Percentiles rank a stretch among this genome's conserved stretches.
Conservation (phyloP, 1,284 basidiomycete species). For the Ceratobasidium sp. region DNA sequence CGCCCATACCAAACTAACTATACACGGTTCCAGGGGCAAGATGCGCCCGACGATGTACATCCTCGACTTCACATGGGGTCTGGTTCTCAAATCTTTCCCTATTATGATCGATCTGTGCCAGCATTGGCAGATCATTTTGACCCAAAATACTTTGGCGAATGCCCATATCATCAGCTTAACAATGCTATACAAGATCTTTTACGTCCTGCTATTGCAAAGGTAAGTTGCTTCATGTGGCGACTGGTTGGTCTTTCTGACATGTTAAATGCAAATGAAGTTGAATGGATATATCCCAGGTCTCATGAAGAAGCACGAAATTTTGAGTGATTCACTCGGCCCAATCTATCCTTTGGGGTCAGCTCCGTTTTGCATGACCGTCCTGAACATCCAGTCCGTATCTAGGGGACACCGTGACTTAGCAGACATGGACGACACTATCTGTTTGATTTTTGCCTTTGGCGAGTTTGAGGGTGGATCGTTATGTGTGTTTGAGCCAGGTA, state of each 20-base stretch:
- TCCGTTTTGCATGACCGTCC: conserved; percentile 10
- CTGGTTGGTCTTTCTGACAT: neutral
- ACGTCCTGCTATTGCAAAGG: neutral
- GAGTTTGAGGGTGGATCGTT: neutral
- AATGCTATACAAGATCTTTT: neutral
- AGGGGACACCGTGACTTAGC: neutral
- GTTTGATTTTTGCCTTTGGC: neutral
- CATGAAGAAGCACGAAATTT: neutral
- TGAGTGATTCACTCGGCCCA: neutral
- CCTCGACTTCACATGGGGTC: neutral
- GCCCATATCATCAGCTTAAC: neutral
- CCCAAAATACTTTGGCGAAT: neutral
- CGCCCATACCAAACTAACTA: neutral
- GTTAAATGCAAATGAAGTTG: neutral
- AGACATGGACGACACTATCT: neutral
- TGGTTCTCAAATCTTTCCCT: neutral
- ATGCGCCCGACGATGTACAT: neutral
- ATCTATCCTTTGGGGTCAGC: neutral
- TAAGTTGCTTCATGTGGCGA: neutral
- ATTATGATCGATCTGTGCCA: neutral
- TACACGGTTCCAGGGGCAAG: neutral
- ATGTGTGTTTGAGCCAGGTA: neutral
- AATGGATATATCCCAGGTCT: neutral
- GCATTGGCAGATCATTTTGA: neutral
- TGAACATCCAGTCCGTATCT: neutral